These are phyloP conservation scores for Verticillium dahliae DNA, from an alignment of 2,329 filamentous ascomycete genomes.

Conservation along the genomic window DNA sequence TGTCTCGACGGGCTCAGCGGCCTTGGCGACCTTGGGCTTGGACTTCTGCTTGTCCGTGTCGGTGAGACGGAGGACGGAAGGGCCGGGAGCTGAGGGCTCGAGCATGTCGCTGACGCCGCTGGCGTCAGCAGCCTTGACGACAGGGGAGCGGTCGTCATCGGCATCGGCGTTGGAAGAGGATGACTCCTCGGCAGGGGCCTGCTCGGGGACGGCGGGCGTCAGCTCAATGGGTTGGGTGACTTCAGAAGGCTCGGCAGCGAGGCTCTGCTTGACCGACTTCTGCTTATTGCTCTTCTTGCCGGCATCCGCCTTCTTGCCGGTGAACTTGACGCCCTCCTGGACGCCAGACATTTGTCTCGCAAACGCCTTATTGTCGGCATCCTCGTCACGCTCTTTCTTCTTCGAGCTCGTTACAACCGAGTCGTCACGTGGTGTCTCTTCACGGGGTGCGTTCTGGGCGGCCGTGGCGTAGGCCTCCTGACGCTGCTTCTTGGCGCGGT, in stretches of 20 bases:
- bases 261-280: constrained; percentile 65
- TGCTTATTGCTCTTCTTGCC: constrained; percentile 55
- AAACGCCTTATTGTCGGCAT: constrained; percentile 67
- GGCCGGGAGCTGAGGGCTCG: constrained; percentile 60
- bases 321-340: constrained; percentile 61
- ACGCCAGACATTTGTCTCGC: constrained; percentile 65
- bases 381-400: constrained; percentile 42
- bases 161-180: constrained; percentile 67
- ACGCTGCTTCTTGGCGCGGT: constrained; percentile 40
- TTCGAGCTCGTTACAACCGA: not conserved
- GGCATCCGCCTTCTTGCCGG: constrained; percentile 39
- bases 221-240: constrained; percentile 59
- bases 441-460: constrained; percentile 23
- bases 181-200: constrained; percentile 36
- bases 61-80: constrained; percentile 73
- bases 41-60: constrained; percentile 56
- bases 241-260: constrained; percentile 42
- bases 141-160: constrained; percentile 74
- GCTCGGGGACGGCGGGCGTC: constrained; percentile 51
- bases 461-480: constrained; percentile 32
- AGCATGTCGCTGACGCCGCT: constrained; percentile 88
- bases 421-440: constrained; percentile 20
- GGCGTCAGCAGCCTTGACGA: constrained; percentile 47
- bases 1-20: constrained; percentile 64
- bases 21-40: constrained; percentile 56